phyloP scores from a whole-genome alignment of 2,329 filamentous ascomycete species.

The Penicillium sp. region DNA sequence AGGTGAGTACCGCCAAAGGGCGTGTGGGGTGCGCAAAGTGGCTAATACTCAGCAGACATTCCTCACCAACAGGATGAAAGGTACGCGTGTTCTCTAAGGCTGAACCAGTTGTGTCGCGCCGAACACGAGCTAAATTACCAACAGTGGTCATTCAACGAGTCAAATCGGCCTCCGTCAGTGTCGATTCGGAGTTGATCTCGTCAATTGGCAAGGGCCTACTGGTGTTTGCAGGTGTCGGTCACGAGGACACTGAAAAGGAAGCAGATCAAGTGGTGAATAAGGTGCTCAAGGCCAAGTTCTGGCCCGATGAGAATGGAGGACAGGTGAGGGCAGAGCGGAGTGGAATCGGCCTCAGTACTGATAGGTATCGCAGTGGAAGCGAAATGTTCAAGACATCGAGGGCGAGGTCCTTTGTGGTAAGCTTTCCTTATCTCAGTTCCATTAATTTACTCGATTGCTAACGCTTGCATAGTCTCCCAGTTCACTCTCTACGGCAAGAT shows the following conservation, averaged over 20 bases:
- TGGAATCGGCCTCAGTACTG: background rate
- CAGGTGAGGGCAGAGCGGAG: conserved; percentile 46
- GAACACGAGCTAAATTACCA: conserved; percentile 3
- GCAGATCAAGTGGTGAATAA: conserved; percentile 77
- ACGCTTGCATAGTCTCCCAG: conserved; percentile 67
- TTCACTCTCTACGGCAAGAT: conserved; percentile 89
- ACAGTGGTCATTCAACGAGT: conserved; percentile 88
- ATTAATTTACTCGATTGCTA: conserved; percentile 1
- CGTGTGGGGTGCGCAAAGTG: conserved; percentile 1
- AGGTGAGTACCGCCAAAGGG: background rate
- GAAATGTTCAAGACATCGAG: conserved; percentile 76
- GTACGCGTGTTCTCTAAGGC: background rate
- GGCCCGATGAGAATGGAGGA: conserved; percentile 72
- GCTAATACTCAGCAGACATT: conserved; percentile 1
- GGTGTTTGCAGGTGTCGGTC: conserved; percentile 85
- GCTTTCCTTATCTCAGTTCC: conserved; percentile 20
- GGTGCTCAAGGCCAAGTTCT: conserved; percentile 82
- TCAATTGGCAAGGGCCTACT: conserved; percentile 85
- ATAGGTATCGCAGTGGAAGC: conserved; percentile 68
- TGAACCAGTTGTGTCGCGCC: background rate
- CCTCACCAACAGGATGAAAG: conserved; percentile 6
- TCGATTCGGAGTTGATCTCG: conserved; percentile 84
- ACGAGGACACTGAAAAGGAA: conserved; percentile 85
- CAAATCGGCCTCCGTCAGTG: conserved; percentile 89
- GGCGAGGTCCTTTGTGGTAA: conserved; percentile 93